Evolutionary conservation across 192 early-diverging fungal genomes (phyloP), one percentile per base, ranked within the genome.

Genomic region (Podila horticola): DNA sequence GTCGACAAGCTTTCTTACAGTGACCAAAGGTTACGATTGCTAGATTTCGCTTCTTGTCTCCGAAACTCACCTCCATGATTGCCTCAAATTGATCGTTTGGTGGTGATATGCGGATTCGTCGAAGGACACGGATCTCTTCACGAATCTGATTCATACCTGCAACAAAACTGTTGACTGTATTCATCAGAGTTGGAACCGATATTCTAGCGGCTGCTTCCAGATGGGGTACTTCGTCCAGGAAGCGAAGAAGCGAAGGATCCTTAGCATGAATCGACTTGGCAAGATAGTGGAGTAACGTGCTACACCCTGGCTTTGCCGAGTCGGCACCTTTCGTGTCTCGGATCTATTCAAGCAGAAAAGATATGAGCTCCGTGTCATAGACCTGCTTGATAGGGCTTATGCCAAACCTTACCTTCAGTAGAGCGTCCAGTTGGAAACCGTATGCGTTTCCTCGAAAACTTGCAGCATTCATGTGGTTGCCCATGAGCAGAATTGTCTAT

Each of bases 391-490:
- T 3, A 45, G 1, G 13, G 41, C 2, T 45, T 3, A 1, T 45
- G 41, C 15, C 13, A 45, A 50, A 4, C 24, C 38, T 58, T 57
- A 88, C 88, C 87, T 90, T 90, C 20, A 88, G 70, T 5, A 90
- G 62, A 7, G 86, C 84, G 58, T 88, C 86, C 49, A 90, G 75
- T 57, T 86, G 83, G 76, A 88, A 90, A 22, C 89, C 89, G 58
- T 74, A 84, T 1, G 89, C 89, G 71, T 90, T 88, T 33, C 89
- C 89, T 34, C 89, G 86, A 67, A 87, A 84, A 31, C 86, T 87
- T 10, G 86, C 79, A 33, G 74, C 73, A 70, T 90, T 90, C 57
- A 90, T 58, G 63, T 87, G 77, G 60, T 90, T 90, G 20, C 89
- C 89, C 55, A 90, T 87, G 24, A 75, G 63, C n/a, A 90, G 68